These are phyloP conservation scores for Aspergillus eucalypticola DNA, from an alignment of 2,329 filamentous ascomycete genomes.

Conservation along the genomic window DNA sequence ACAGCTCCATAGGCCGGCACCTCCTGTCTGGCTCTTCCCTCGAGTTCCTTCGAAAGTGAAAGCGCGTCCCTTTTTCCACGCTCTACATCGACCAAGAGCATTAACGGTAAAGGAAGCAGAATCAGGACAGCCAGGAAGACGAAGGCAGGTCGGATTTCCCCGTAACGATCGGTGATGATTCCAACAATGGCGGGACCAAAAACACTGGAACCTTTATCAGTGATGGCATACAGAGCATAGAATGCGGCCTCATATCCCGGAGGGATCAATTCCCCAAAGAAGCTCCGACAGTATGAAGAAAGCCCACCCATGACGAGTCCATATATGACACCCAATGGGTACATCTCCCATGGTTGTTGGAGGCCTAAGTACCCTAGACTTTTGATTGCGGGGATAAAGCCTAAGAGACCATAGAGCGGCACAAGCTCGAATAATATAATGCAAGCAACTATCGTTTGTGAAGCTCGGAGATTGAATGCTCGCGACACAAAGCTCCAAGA, in stretches of 20 bases:
- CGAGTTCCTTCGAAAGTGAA: constrained; percentile 59
- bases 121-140: constrained; percentile 88
- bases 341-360: constrained; percentile 98
- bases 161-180: constrained; percentile 80
- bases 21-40: constrained; percentile 27
- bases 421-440: constrained; percentile 90
- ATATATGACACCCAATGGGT: constrained; percentile 84
- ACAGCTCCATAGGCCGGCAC: constrained; percentile 30
- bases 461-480: constrained; percentile 68
- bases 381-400: constrained; percentile 79
- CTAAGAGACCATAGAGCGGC: constrained; percentile 84
- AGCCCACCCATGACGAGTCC: constrained; percentile 93
- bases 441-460: constrained; percentile 89
- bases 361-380: constrained; percentile 75
- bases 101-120: constrained; percentile 77
- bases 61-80: constrained; percentile 70
- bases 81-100: constrained; percentile 83
- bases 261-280: constrained; percentile 92
- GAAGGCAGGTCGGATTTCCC: constrained; percentile 82
- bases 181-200: constrained; percentile 95
- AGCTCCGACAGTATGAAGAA: constrained; percentile 84
- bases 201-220: constrained; percentile 90
- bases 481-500: constrained; percentile 81
- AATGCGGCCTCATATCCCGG: constrained; percentile 94
- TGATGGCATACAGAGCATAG: constrained; percentile 95